phyloP scores from a whole-genome alignment of 2,329 filamentous ascomycete species.

The Peltaster fructicola region DNA sequence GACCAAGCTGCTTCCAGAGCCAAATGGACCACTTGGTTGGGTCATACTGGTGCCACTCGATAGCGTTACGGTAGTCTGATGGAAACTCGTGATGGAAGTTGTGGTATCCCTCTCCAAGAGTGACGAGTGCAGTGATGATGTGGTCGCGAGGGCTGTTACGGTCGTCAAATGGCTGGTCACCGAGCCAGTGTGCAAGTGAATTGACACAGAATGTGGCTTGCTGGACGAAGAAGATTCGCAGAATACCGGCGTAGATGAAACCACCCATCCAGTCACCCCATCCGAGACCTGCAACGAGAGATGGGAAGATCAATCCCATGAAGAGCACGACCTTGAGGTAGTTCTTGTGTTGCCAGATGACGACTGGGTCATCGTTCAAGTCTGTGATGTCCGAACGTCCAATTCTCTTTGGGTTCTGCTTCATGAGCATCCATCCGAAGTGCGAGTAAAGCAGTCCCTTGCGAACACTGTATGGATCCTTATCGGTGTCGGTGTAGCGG shows the following conservation, averaged over 20 bases:
- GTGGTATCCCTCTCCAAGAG: conserved; percentile 78
- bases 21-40: conserved; percentile 84
- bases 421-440: conserved; percentile 83
- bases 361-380: conserved; percentile 68
- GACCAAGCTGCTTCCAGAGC: conserved; percentile 65
- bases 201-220: conserved; percentile 90
- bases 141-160: conserved; percentile 82
- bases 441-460: conserved; percentile 75
- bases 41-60: conserved; percentile 82
- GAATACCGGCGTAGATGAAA: conserved; percentile 69
- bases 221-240: conserved; percentile 78
- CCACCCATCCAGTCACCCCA: conserved; percentile 73
- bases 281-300: conserved; percentile 54
- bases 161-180: conserved; percentile 84
- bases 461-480: conserved; percentile 80
- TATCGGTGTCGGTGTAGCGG: conserved; percentile 81
- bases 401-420: conserved; percentile 79
- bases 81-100: conserved; percentile 95
- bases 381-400: conserved; percentile 80
- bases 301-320: conserved; percentile 64
- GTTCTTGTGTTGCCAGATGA: conserved; percentile 76
- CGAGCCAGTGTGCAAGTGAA: conserved; percentile 77
- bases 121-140: conserved; percentile 68
- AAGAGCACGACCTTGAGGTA: conserved; percentile 63
- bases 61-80: conserved; percentile 82